phyloP scores from a whole-genome alignment of 495 filamentous ascomycete species.

The Daldinia decipiens region DNA sequence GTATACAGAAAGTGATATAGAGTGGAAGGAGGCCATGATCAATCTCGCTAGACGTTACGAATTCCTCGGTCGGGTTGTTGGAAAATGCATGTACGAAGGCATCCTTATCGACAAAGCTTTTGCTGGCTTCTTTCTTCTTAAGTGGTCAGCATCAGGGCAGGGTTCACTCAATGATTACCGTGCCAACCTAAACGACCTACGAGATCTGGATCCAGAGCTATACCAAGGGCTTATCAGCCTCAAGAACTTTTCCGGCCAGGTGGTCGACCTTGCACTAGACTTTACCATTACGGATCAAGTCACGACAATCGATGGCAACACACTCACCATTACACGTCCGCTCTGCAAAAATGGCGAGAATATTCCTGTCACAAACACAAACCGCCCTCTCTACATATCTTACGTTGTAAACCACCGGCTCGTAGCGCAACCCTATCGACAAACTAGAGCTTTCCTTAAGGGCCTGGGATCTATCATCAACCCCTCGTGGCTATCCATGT shows the following conservation, averaged over 20 bases:
- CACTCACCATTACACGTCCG: slow-evolving; percentile 72
- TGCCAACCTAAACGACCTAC: slow-evolving; percentile 90
- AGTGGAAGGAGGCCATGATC: slow-evolving; percentile 67
- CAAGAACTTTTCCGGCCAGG: slow-evolving; percentile 88
- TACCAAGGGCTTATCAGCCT: slow-evolving; percentile 90
- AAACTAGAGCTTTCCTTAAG: slow-evolving; percentile 87
- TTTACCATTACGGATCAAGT: slow-evolving; percentile 91
- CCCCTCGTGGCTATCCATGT: slow-evolving; percentile 95
- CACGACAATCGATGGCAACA: slow-evolving; percentile 60
- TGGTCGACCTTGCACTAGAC: slow-evolving; percentile 82
- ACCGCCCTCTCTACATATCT: slow-evolving; percentile 92
- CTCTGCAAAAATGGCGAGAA: slow-evolving; percentile 79
- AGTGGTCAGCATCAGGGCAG: slow-evolving; percentile 83
- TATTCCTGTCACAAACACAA: slow-evolving; percentile 87
- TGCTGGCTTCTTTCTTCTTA: slow-evolving; percentile 94
- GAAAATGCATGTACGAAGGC: slow-evolving; percentile 97
- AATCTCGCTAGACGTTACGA: slow-evolving; percentile 82
- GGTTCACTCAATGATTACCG: slow-evolving; percentile 75
- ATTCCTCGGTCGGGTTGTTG: slow-evolving; percentile 90
- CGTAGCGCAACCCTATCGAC: slow-evolving; percentile 75
- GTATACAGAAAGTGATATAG: slow-evolving; percentile 57
- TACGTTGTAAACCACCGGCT: slow-evolving; percentile 89
- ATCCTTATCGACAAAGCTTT: slow-evolving; percentile 95
- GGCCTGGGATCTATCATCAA: slow-evolving; percentile 90
- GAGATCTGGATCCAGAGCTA: slow-evolving; percentile 90